These are phyloP conservation scores for Ustilago lituana DNA, from an alignment of 1,284 basidiomycete species.

Conservation along the genomic window DNA sequence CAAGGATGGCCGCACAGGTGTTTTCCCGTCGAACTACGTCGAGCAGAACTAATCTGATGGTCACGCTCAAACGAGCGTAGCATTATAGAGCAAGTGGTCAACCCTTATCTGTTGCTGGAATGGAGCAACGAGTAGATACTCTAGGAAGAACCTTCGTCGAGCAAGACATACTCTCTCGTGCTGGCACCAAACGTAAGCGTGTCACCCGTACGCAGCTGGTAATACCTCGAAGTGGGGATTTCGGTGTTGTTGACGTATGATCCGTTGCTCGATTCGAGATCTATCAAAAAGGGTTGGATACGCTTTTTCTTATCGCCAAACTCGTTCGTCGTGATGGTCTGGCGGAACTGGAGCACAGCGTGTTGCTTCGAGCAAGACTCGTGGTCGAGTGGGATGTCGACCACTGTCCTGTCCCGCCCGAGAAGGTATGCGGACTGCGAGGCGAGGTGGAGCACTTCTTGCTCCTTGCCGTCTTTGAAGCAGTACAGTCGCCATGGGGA, in stretches of 20 bases:
- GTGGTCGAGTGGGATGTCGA: conserved; percentile 88
- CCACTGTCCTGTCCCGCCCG: conserved; percentile 77
- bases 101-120: too few species aligned
- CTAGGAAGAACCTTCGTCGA: conserved; percentile 51
- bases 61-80: too few species aligned
- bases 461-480: conserved; percentile 92
- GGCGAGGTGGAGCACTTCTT: conserved; percentile 66
- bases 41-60: conserved; percentile 9
- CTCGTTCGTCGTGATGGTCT: conserved; percentile 85
- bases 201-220: conserved; percentile 86
- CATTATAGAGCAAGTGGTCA: too few species aligned
- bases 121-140: too few species aligned
- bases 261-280: conserved; percentile 95
- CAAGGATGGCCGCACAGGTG: conserved; percentile 33
- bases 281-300: conserved; percentile 74
- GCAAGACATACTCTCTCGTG: conserved; percentile 59
- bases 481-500: conserved; percentile 94
- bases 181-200: conserved; percentile 62
- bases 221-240: conserved; percentile 87
- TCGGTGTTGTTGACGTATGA: conserved; percentile 87
- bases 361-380: conserved; percentile 99
- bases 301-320: conserved; percentile 78
- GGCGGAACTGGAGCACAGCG: conserved; percentile 92
- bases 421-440: conserved; percentile 93
- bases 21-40: conserved; percentile 52